phyloP scores from a whole-genome alignment of 2,329 filamentous ascomycete species.

The Sporothrix euskadiensis region DNA sequence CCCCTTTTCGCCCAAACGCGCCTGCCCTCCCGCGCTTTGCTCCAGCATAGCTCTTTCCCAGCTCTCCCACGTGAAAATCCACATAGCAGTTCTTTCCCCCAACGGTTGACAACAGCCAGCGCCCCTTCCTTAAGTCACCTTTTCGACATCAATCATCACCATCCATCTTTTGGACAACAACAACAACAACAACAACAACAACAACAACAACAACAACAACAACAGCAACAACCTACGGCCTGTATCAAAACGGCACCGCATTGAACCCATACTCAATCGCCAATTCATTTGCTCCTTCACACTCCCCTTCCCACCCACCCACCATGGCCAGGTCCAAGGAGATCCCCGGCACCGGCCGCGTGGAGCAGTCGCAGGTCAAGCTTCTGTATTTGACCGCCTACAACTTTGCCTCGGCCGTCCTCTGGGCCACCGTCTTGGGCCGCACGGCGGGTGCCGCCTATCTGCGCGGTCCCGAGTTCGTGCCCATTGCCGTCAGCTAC shows the following conservation, averaged over 20 bases:
- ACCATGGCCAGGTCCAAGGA: slow-evolving; percentile 5
- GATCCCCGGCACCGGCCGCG: slow-evolving; percentile 22
- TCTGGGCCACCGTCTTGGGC: slow-evolving; percentile 77
- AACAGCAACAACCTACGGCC: not conserved
- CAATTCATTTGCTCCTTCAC: not conserved
- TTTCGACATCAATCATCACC: not conserved
- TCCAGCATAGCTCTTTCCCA: not conserved
- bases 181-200: not conserved
- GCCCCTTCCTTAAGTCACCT: not conserved
- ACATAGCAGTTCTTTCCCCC: not conserved
- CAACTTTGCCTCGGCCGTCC: slow-evolving; percentile 73
- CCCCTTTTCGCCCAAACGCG: slow-evolving; percentile 4
- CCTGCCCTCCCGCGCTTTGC: not conserved
- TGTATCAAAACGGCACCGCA: not conserved
- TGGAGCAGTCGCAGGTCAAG: slow-evolving; percentile 50
- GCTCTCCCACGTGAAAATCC: slow-evolving; percentile 12
- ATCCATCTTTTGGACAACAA: not conserved
- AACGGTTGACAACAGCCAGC: not conserved
- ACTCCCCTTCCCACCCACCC: not conserved
- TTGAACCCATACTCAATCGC: not conserved
- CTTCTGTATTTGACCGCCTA: slow-evolving; percentile 78
- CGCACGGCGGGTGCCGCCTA: slow-evolving; percentile 61
- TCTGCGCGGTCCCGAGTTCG: slow-evolving; percentile 55
- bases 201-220: not conserved
- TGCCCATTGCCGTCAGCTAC: slow-evolving; percentile 63